A percentile compares a stretch with the other conserved stretches of the same genome.
Conservation (phyloP, 2,329 filamentous ascomycete species). For the Hymenoscyphus fructigenus region DNA sequence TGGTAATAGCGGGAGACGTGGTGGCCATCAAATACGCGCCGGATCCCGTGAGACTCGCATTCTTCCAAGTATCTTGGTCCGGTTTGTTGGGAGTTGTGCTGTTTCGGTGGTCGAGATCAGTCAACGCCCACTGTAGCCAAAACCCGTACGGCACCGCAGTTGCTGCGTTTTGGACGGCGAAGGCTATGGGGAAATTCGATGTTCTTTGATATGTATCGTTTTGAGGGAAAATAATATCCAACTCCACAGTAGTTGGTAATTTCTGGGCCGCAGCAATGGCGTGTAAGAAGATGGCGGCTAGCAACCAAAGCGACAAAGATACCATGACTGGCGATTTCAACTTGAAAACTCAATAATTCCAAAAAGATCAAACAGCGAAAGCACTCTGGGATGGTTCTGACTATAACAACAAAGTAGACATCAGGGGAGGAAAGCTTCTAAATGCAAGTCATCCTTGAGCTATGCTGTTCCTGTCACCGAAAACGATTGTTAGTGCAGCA, state of each 20-base stretch:
- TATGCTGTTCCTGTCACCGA: neutral
- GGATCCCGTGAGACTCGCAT: neutral
- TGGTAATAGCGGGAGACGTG: neutral
- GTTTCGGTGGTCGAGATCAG: neutral
- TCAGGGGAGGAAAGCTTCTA: neutral
- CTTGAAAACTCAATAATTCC: neutral
- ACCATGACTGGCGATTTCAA: neutral
- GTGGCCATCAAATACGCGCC: neutral
- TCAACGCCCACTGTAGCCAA: neutral
- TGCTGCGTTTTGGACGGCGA: conserved; percentile 1
- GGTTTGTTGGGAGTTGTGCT: too few species aligned
- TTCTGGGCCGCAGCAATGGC: neutral
- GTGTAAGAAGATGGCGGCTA: neutral
- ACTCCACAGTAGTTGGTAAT: neutral
- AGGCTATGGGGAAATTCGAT: neutral
- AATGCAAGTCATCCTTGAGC: neutral
- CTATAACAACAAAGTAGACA: neutral
- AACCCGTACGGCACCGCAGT: neutral
- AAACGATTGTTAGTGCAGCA: neutral
- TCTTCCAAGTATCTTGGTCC: neutral
- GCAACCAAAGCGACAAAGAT: neutral
- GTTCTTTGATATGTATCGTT: neutral
- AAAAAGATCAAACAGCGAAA: neutral
- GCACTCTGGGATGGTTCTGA: neutral
- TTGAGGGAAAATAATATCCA: neutral